Evolutionary conservation across 768 basidiomycete species (phyloP).

Genomic region (Amanita pallidorosea): DNA sequence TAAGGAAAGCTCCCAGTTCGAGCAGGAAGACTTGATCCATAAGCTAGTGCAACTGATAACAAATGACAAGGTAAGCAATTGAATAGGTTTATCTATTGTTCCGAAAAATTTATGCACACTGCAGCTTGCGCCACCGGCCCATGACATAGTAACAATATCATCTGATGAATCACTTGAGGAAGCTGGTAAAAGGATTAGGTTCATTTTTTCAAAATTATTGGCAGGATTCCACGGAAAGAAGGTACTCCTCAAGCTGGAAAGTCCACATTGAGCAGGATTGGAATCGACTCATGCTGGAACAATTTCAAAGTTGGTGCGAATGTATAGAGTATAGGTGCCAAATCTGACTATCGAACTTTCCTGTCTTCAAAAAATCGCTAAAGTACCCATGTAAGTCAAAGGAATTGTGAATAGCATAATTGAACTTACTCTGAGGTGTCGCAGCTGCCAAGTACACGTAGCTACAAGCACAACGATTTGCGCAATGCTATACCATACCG

Average conservation of each 20-base stretch:
- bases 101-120: not conserved
- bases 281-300: not conserved
- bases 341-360: slow-evolving; percentile 39
- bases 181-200: slow-evolving; percentile 35
- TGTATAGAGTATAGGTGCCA: slow-evolving; percentile 1
- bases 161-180: slow-evolving; percentile 24
- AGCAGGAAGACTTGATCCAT: slow-evolving; percentile 40
- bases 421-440: slow-evolving; percentile 71
- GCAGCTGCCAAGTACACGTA: slow-evolving; percentile 89
- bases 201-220: slow-evolving; percentile 30
- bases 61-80: slow-evolving; percentile 34
- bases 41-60: slow-evolving; percentile 43
- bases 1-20: slow-evolving; percentile 29
- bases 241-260: slow-evolving; percentile 28
- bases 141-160: slow-evolving; percentile 53
- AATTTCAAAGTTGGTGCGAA: slow-evolving; percentile 6
- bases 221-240: slow-evolving; percentile 31
- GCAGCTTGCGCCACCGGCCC: slow-evolving; percentile 58
- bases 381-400: slow-evolving; percentile 3
- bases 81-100: not conserved
- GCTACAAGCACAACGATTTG: slow-evolving; percentile 79
- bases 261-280: slow-evolving; percentile 7
- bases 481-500: slow-evolving; percentile 88
- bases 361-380: slow-evolving; percentile 85
- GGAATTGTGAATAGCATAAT: not conserved